These are phyloP conservation scores for Calonectria pauciramosa DNA, from an alignment of 2,329 filamentous ascomycete genomes.

Conservation along the genomic window DNA sequence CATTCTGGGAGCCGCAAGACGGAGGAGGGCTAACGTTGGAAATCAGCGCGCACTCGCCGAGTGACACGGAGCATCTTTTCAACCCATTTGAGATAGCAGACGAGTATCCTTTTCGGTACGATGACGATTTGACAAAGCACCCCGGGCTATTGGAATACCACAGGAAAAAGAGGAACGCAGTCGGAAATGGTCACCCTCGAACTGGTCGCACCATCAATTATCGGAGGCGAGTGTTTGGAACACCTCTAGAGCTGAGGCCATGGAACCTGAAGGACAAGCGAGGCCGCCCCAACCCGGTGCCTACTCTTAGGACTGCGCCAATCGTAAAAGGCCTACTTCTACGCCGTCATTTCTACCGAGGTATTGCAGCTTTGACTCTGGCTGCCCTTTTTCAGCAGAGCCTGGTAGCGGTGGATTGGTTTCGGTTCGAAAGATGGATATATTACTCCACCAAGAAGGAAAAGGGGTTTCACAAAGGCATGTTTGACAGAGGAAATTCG, in stretches of 20 bases:
- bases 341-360: background rate
- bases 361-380: background rate
- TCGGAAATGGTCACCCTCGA: background rate
- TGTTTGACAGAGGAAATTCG: background rate
- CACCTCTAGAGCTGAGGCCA: background rate
- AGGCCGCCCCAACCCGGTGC: background rate
- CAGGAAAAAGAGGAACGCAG: background rate
- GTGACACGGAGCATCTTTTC: background rate
- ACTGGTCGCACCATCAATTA: background rate
- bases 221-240: background rate
- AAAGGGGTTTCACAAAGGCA: no score
- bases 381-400: background rate
- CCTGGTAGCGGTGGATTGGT: background rate
- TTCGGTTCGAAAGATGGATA: background rate
- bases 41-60: background rate
- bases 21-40: background rate
- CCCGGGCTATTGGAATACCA: background rate
- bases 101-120: background rate
- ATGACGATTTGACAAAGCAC: background rate
- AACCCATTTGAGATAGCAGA: background rate
- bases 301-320: background rate
- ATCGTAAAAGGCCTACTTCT: background rate
- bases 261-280: background rate
- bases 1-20: background rate
- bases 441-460: background rate